Evolutionary conservation across 371 early-diverging fungal species (phyloP).

Genomic region (Conidiobolus incongruus): DNA sequence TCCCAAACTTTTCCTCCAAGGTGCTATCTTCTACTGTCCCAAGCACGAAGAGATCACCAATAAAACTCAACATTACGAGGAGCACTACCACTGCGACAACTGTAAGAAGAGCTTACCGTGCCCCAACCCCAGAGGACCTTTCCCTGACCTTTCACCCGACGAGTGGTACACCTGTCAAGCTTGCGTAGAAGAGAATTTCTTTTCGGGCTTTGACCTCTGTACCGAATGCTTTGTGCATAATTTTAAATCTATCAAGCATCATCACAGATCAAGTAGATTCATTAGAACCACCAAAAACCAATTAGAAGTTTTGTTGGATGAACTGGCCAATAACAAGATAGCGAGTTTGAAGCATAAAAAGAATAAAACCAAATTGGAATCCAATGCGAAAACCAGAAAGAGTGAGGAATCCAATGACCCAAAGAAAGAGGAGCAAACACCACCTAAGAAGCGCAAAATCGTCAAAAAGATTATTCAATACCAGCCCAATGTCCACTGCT

Average conservation of each 20-base stretch:
- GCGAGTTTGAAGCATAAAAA: background rate
- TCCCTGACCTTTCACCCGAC: conserved; percentile 19
- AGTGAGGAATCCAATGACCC: background rate
- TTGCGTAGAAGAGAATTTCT: conserved; percentile 31
- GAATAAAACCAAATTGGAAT: background rate
- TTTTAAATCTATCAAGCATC: background rate
- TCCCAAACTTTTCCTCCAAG: conserved; percentile 39
- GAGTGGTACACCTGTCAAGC: conserved; percentile 45
- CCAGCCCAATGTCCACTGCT: conserved; percentile 13
- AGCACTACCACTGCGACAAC: background rate
- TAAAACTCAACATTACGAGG: background rate
- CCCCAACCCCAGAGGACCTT: conserved; percentile 13
- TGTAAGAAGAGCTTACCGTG: background rate
- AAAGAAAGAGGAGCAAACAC: background rate
- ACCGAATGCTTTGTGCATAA: conserved; percentile 7
- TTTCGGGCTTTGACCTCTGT: conserved; percentile 51
- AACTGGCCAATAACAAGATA: background rate
- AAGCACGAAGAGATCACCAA: conserved; percentile 39
- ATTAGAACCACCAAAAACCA: conserved; percentile 5
- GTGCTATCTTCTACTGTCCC: conserved; percentile 71
- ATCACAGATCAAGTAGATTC: background rate
- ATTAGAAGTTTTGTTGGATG: background rate
- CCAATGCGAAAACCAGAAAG: background rate
- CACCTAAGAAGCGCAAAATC: conserved; percentile 7
- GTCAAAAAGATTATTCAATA: conserved; percentile 2